Percentiles rank a stretch among this genome's conserved stretches.
Conservation (phyloP, 108 stramenopile genomes). For the Nitzschia sp. region DNA sequence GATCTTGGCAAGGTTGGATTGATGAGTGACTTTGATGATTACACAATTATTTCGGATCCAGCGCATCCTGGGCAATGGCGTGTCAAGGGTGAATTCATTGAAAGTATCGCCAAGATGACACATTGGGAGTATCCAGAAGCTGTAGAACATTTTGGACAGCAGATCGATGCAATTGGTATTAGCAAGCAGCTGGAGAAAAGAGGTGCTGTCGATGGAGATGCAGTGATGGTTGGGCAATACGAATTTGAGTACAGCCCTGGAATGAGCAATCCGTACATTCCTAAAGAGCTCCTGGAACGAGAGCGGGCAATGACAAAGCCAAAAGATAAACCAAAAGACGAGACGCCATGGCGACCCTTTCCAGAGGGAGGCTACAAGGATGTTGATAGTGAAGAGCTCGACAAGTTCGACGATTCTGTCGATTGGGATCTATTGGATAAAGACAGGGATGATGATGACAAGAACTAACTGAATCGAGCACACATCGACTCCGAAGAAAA, state of each 20-base stretch:
- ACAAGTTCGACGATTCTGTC: constrained; percentile 71
- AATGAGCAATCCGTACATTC: constrained; percentile 81
- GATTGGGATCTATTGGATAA: constrained; percentile 82
- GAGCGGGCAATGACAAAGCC: constrained; percentile 48
- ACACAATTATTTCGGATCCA: constrained; percentile 81
- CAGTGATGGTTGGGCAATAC: constrained; percentile 88
- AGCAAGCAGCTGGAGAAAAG: constrained; percentile 62
- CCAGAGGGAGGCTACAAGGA: constrained; percentile 77
- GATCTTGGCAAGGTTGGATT: constrained; percentile 76
- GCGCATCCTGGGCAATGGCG: constrained; percentile 91
- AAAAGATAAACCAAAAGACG: constrained; percentile 46
- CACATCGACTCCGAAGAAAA: no score
- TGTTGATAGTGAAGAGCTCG: constrained; percentile 77
- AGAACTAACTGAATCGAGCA: no score
- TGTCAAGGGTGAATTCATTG: constrained; percentile 78
- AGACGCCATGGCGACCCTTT: constrained; percentile 69
- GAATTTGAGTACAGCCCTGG: constrained; percentile 88
- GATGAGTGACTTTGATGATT: constrained; percentile 84
- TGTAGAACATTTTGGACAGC: constrained; percentile 85
- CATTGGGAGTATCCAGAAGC: constrained; percentile 94
- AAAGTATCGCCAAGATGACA: constrained; percentile 89
- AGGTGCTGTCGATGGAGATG: constrained; percentile 83
- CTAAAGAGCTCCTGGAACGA: constrained; percentile 75
- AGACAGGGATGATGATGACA: constrained; percentile 39
- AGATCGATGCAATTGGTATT: constrained; percentile 85